phyloP scores from a whole-genome alignment of 352 stramenopile genomes.

The Phytophthora pisi region DNA sequence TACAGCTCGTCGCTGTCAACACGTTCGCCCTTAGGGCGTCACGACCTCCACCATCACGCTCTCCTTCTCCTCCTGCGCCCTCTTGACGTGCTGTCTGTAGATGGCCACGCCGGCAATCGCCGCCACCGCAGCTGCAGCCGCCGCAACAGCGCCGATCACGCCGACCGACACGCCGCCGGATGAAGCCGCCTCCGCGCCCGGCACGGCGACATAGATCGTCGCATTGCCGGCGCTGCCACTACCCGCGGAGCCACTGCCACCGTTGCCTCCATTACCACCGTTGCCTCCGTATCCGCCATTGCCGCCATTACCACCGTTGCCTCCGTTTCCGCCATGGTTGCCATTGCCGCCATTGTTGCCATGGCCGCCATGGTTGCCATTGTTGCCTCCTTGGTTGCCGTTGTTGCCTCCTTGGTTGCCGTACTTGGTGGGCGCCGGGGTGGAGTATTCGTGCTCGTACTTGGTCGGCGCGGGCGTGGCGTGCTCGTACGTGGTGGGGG shows the following conservation, averaged over 20 bases:
- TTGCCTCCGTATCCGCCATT: constrained; percentile 19
- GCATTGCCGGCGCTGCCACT: constrained; percentile 10
- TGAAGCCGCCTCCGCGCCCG: constrained; percentile 23
- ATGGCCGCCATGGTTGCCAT: constrained; percentile 6
- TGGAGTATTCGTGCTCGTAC: constrained; percentile 11
- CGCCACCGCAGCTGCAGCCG: constrained; percentile 38
- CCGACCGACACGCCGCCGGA: constrained; percentile 28
- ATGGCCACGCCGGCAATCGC: constrained; percentile 40
- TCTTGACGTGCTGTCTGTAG: constrained; percentile 42
- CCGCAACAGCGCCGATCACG: constrained; percentile 37
- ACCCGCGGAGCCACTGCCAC: constrained; percentile 8
- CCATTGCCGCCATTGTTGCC: constrained; percentile 4
- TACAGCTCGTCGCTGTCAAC: not conserved
- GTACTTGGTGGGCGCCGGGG: constrained; percentile 36
- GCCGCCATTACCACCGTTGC: constrained; percentile 4
- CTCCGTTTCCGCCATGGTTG: constrained; percentile 5
- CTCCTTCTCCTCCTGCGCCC: constrained; percentile 15
- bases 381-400: constrained; percentile 9
- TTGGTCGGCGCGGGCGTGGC: constrained; percentile 37
- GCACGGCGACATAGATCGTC: constrained; percentile 22
- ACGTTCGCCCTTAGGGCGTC: constrained; percentile 28
- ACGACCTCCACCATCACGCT: constrained; percentile 35
- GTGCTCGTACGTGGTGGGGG: constrained; percentile 17
- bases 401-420: constrained; percentile 12
- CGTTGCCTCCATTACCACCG: constrained; percentile 2